These are phyloP conservation scores for Panellus pusillus DNA, from an alignment of 768 basidiomycete species.

Conservation along the genomic window DNA sequence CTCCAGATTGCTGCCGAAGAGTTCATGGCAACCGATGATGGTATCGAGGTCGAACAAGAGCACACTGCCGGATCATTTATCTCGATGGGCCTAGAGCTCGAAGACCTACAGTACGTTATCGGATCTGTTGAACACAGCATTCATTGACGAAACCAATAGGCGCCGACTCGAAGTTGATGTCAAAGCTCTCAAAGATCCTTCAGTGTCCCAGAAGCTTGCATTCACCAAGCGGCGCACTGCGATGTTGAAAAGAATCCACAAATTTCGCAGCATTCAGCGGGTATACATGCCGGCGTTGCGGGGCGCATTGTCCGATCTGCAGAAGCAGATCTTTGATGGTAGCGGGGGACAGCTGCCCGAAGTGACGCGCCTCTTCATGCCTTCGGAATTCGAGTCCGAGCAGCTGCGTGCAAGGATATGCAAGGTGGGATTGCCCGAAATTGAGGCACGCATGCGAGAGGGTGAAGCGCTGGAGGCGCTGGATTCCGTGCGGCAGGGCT, in stretches of 20 bases:
- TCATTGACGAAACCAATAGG: no score
- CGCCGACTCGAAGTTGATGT: no score
- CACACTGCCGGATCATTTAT: no score
- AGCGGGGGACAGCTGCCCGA: neutral
- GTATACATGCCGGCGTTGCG: slow-evolving; percentile 1
- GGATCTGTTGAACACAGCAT: no score
- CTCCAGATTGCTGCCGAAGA: no score
- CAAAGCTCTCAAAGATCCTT: no score
- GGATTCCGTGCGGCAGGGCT: neutral
- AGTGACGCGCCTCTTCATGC: slow-evolving; percentile 2
- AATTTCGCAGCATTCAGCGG: neutral
- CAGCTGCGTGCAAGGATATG: neutral
- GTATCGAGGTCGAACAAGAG: no score
- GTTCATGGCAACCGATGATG: no score
- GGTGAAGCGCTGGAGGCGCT: neutral
- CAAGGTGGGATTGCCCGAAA: no score
- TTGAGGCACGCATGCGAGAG: neutral
- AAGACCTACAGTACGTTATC: no score
- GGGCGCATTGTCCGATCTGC: neutral
- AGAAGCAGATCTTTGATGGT: neutral
- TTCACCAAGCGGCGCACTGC: neutral
- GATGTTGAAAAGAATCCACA: neutral
- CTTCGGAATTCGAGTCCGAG: neutral
- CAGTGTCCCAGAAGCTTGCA: no score
- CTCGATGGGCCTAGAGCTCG: no score